A percentile compares a stretch with the other conserved stretches of the same genome.
Evolutionary conservation across 768 basidiomycete species (phyloP).

Genomic region (Mrakia frigida): DNA sequence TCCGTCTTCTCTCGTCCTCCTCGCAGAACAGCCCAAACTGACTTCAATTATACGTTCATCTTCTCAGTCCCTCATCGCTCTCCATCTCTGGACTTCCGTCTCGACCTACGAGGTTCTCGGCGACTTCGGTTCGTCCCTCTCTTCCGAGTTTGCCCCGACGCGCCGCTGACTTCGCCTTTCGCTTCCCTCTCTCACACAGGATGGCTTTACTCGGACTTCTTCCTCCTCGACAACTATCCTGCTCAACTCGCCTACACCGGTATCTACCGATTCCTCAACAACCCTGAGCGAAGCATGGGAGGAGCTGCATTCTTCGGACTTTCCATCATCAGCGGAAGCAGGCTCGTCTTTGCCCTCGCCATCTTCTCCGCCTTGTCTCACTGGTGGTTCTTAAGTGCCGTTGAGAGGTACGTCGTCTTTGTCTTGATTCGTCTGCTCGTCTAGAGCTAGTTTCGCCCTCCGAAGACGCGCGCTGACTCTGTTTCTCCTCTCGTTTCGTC

Average conservation of each 20-base stretch:
- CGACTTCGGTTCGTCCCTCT: slow-evolving; percentile 63
- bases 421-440: not conserved
- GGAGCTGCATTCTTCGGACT: slow-evolving; percentile 93
- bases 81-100: slow-evolving; percentile 86
- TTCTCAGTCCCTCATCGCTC: slow-evolving; percentile 65
- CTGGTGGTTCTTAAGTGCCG: slow-evolving; percentile 90
- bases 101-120: slow-evolving; percentile 92
- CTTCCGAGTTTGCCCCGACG: not conserved
- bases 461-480: too few relatives aligned
- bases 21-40: not conserved
- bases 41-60: not conserved
- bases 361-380: slow-evolving; percentile 79
- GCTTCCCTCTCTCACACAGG: slow-evolving; percentile 49
- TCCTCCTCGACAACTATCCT: slow-evolving; percentile 82
- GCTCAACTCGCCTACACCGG: slow-evolving; percentile 88
- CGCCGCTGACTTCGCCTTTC: not conserved
- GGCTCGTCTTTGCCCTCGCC: slow-evolving; percentile 79
- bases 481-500: too few relatives aligned
- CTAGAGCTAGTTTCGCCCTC: not conserved
- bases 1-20: too few relatives aligned
- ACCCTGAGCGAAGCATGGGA: slow-evolving; percentile 61
- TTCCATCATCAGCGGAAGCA: slow-evolving; percentile 83
- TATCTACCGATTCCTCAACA: slow-evolving; percentile 70
- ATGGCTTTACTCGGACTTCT: slow-evolving; percentile 98
- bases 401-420: slow-evolving; percentile 73